A percentile compares a stretch with the other conserved stretches of the same genome.
These are phyloP conservation scores for Pythium vanterpoolii DNA, from an alignment of 352 stramenopile genomes.

Conservation along the genomic window DNA sequence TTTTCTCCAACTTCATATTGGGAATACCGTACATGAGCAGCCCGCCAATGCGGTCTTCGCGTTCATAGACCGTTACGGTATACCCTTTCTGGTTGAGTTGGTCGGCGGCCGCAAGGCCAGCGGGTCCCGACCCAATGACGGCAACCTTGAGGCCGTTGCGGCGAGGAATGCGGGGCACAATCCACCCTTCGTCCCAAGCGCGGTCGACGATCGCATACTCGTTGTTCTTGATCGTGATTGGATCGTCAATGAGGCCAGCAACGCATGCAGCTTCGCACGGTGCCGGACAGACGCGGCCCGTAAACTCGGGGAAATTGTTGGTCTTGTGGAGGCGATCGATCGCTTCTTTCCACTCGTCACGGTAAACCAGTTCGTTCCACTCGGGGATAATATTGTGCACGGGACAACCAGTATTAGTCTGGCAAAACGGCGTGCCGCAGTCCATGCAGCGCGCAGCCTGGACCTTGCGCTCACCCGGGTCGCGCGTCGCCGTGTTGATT, in stretches of 20 bases:
- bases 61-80: conserved; percentile 96
- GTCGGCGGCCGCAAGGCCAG: conserved; percentile 92
- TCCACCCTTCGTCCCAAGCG: conserved; percentile 94
- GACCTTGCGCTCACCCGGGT: conserved; percentile 87
- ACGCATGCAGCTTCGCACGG: conserved; percentile 96
- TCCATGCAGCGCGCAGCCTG: conserved; percentile 98
- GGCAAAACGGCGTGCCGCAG: conserved; percentile 98
- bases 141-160: conserved; percentile 95
- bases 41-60: conserved; percentile 94
- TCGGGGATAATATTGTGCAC: conserved; percentile 98
- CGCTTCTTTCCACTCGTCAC: conserved; percentile 95
- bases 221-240: conserved; percentile 99
- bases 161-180: conserved; percentile 91
- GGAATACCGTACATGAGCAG: conserved; percentile 98
- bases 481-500: conserved; percentile 92
- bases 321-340: conserved; percentile 96
- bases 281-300: conserved; percentile 95
- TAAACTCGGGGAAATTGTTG: conserved; percentile 99
- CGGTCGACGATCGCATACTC: conserved; percentile 98
- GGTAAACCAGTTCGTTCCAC: conserved; percentile 98
- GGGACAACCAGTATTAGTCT: conserved; percentile 96
- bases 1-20: conserved; percentile 99
- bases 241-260: conserved; percentile 93
- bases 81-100: conserved; percentile 98
- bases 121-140: conserved; percentile 93